Conservation (phyloP, 2,329 filamentous ascomycete species). For the Pseudocercospora cruenta region DNA sequence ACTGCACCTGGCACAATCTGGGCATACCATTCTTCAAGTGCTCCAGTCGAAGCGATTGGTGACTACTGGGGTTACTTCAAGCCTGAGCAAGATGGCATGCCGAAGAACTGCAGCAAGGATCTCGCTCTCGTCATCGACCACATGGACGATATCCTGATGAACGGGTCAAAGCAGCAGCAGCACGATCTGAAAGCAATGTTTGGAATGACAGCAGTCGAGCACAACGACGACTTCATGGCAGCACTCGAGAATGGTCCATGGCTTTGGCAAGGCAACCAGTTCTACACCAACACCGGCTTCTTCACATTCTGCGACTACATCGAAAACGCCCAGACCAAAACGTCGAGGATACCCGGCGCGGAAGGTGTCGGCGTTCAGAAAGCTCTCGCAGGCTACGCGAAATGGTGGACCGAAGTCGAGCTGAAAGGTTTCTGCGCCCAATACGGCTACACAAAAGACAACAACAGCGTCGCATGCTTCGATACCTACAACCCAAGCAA, state of each 20-base stretch:
- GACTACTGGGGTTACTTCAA: slow-evolving; percentile 64
- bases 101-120: slow-evolving; percentile 61
- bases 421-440: slow-evolving; percentile 54
- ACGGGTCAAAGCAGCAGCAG: slow-evolving; percentile 39
- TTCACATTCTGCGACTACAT: slow-evolving; percentile 51
- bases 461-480: slow-evolving; percentile 53
- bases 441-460: slow-evolving; percentile 41
- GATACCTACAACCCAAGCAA: slow-evolving; percentile 57
- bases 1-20: slow-evolving; percentile 60
- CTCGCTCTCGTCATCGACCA: slow-evolving; percentile 57
- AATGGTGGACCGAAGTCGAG: slow-evolving; percentile 53
- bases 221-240: slow-evolving; percentile 58
- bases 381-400: slow-evolving; percentile 59
- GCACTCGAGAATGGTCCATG: slow-evolving; percentile 61
- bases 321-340: slow-evolving; percentile 29
- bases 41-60: slow-evolving; percentile 58
- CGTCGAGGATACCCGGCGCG: slow-evolving; percentile 29
- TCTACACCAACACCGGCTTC: slow-evolving; percentile 50
- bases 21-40: slow-evolving; percentile 63
- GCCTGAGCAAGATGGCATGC: slow-evolving; percentile 62
- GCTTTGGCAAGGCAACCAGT: slow-evolving; percentile 60
- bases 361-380: slow-evolving; percentile 57
- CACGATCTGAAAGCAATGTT: slow-evolving; percentile 57
- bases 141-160: slow-evolving; percentile 43
- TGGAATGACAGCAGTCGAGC: slow-evolving; percentile 53